These are phyloP conservation scores for Acorus gramineus DNA, from an alignment of 106 monocot species.

Conservation along the genomic window DNA sequence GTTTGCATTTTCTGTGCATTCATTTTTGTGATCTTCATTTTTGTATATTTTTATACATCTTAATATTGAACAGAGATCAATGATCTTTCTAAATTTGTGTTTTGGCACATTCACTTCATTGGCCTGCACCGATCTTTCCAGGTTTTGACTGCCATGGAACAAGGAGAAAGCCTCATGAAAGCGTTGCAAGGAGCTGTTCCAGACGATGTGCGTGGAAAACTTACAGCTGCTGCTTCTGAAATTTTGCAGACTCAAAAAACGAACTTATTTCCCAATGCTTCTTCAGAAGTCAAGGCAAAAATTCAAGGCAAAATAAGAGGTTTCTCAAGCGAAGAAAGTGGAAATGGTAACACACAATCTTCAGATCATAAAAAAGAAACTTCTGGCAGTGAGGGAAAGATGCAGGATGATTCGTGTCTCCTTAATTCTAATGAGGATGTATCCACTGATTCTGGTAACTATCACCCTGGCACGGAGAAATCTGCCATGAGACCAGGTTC, in stretches of 20 bases:
- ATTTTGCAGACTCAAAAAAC: conserved; percentile 56
- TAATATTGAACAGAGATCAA: too few relatives aligned
- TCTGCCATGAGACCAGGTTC: too few relatives aligned
- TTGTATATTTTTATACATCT: too few relatives aligned
- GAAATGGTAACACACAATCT: conserved; percentile 4
- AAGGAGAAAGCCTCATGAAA: conserved; percentile 87
- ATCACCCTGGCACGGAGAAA: conserved; percentile 1
- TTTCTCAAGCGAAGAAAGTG: conserved; percentile 15
- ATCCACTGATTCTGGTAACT: not conserved
- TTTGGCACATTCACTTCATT: not conserved
- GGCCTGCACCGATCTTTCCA: conserved; percentile 9
- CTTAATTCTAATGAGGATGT: too few relatives aligned
- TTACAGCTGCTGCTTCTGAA: conserved; percentile 50
- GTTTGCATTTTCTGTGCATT: too few relatives aligned
- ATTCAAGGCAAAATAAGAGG: conserved; percentile 29
- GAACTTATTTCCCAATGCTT: conserved; percentile 32
- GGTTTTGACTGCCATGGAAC: conserved; percentile 70
- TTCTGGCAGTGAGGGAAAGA: conserved; percentile 11
- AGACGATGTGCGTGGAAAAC: conserved; percentile 88
- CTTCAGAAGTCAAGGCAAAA: conserved; percentile 30
- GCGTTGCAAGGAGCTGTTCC: conserved; percentile 87
- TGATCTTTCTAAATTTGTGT: not conserved
- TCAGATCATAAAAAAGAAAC: conserved; percentile 18
- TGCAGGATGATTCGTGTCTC: conserved; percentile 2
- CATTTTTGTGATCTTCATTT: too few relatives aligned